A percentile compares a stretch with the other conserved stretches of the same genome.
Conservation (phyloP, 805 yeast genomes). For the Brettanomyces sp. region DNA sequence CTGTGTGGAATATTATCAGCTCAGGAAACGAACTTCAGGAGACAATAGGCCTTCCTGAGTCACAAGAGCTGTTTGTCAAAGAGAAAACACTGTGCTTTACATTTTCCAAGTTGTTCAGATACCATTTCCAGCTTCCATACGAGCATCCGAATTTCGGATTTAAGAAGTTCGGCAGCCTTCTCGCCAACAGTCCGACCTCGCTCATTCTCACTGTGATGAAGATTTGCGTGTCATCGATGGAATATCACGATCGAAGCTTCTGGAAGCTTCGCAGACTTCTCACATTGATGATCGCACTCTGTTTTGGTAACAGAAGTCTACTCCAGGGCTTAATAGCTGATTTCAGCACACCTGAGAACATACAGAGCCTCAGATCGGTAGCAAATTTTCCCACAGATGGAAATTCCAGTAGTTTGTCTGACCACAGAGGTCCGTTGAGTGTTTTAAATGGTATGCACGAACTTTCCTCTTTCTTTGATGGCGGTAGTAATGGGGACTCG, state of each 20-base stretch:
- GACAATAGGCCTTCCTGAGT: constrained; percentile 6
- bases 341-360: neutral
- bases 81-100: constrained; percentile 11
- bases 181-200: constrained; percentile 4
- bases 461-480: too few relatives aligned
- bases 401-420: too few relatives aligned
- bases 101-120: constrained; percentile 13
- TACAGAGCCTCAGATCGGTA: neutral
- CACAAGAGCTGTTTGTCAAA: constrained; percentile 6
- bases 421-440: neutral
- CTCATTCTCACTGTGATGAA: constrained; percentile 8
- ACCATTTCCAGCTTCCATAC: constrained; percentile 19
- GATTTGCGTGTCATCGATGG: constrained; percentile 2
- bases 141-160: constrained; percentile 17
- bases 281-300: constrained; percentile 13
- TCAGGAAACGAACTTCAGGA: constrained; percentile 8
- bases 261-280: constrained; percentile 13
- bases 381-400: neutral
- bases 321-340: constrained; percentile 2
- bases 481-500: too few relatives aligned
- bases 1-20: constrained; percentile 17
- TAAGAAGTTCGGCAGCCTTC: constrained; percentile 16
- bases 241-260: neutral
- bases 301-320: constrained; percentile 11
- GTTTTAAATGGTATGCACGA: too few relatives aligned